phyloP scores from a whole-genome alignment of 2,329 filamentous ascomycete genomes.

The Pyrenophora graminea region DNA sequence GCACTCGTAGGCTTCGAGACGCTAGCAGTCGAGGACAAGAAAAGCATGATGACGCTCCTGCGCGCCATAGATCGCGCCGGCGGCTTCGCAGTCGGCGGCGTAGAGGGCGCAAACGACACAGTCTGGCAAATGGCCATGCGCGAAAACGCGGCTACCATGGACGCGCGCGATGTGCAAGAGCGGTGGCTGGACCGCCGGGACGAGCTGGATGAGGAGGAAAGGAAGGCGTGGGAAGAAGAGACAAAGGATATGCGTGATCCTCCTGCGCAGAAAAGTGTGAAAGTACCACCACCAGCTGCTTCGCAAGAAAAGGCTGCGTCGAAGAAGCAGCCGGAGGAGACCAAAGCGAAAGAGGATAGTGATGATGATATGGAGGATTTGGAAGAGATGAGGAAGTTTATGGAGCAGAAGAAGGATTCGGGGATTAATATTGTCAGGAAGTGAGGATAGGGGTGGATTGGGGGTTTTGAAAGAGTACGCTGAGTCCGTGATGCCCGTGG shows the following conservation, averaged over 20 bases:
- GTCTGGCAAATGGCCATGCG: conserved; percentile 98
- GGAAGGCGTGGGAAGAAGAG: conserved; percentile 75
- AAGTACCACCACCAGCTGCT: too few relatives aligned
- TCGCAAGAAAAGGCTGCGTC: conserved; percentile 3
- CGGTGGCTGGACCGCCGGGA: conserved; percentile 92
- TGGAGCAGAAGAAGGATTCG: conserved; percentile 53
- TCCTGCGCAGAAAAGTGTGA: conserved; percentile 11
- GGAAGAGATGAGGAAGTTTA: conserved; percentile 46
- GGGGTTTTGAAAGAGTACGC: too few relatives aligned
- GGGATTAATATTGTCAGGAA: conserved; percentile 75
- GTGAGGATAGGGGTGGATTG: conserved; percentile 1
- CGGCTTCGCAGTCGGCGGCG: conserved; percentile 88
- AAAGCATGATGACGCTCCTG: conserved; percentile 91
- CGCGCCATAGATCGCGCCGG: conserved; percentile 88
- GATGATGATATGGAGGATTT: conserved; percentile 45
- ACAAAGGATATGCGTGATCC: conserved; percentile 53
- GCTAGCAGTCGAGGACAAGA: conserved; percentile 93
- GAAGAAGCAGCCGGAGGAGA: conserved; percentile 1
- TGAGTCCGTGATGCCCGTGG: too few relatives aligned
- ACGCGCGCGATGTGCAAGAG: conserved; percentile 89
- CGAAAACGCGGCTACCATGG: conserved; percentile 69
- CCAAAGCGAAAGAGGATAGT: conserved; percentile 18
- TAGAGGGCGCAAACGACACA: conserved; percentile 90
- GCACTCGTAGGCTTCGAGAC: conserved; percentile 91
- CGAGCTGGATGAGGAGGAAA: conserved; percentile 80